Percentiles rank a stretch among this genome's conserved stretches.
Conservation (phyloP, 345 rosid species). For the Streptanthus diversifolius region DNA sequence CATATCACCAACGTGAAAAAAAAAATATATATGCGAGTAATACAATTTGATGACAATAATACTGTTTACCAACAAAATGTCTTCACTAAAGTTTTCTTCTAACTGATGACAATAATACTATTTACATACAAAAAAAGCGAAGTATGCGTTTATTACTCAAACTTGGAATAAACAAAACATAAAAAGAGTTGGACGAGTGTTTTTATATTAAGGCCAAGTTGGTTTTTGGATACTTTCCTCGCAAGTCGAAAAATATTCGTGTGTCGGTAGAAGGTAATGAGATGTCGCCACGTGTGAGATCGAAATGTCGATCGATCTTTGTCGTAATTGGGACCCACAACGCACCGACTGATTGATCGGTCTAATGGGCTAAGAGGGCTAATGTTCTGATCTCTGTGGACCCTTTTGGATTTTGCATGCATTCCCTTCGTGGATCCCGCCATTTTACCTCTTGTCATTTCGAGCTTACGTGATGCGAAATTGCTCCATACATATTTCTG, state of each 20-base stretch:
- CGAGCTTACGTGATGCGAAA: constrained; percentile 15
- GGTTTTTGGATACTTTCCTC: constrained; percentile 42
- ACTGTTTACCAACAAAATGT: no score
- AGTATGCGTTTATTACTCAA: not conserved
- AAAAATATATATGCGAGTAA: no score
- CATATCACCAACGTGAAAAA: no score
- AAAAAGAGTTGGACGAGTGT: not conserved
- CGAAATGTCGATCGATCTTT: constrained; percentile 11
- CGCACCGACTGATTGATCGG: constrained; percentile 25
- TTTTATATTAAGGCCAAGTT: not conserved
- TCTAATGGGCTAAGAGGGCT: constrained; percentile 10
- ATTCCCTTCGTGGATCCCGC: not conserved
- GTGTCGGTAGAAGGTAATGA: constrained; percentile 28
- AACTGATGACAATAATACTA: no score
- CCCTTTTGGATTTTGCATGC: constrained; percentile 28
- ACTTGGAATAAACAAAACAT: not conserved
- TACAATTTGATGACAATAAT: no score
- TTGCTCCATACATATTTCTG: not conserved
- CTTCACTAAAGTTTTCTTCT: no score
- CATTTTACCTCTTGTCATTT: constrained; percentile 23
- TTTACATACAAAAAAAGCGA: not conserved
- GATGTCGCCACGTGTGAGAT: constrained; percentile 23
- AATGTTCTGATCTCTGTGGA: constrained; percentile 27
- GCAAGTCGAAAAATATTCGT: constrained; percentile 53
- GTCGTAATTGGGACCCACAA: constrained; percentile 22